Conservation (phyloP, 2,329 filamentous ascomycete genomes). For the Colletotrichum scovillei region DNA sequence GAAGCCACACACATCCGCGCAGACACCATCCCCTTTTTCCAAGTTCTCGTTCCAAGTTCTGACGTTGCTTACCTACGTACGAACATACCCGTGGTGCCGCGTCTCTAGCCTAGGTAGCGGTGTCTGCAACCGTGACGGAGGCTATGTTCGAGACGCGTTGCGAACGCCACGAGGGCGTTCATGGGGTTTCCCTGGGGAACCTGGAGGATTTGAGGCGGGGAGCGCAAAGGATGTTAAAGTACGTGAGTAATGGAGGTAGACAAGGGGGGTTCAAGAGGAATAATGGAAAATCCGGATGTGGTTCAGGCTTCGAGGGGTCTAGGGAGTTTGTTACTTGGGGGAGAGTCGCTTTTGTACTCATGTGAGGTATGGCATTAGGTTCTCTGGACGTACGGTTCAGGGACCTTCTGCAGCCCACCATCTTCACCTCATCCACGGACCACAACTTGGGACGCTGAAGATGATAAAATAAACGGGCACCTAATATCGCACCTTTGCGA, state of each 20-base stretch:
- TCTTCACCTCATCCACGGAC: no score
- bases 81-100: no score
- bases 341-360: not conserved
- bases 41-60: not conserved
- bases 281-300: not conserved
- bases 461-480: not conserved
- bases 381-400: not conserved
- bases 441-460: not conserved
- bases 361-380: not conserved
- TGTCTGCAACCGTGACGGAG: not conserved
- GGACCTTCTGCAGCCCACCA: not conserved
- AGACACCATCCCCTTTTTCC: not conserved
- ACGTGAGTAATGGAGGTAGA: no score
- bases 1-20: not conserved
- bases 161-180: slow-evolving; percentile 6
- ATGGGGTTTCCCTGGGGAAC: slow-evolving; percentile 5
- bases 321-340: not conserved
- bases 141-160: slow-evolving; percentile 1
- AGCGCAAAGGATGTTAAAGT: not conserved
- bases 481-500: not conserved
- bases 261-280: not conserved
- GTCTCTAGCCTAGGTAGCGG: not conserved
- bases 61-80: no score
- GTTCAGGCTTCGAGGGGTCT: not conserved
- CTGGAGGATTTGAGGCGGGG: not conserved